A percentile compares a stretch with the other conserved stretches of the same genome.
Conservation (phyloP, 805 yeast genomes). For the Grigorovia jiainica region DNA sequence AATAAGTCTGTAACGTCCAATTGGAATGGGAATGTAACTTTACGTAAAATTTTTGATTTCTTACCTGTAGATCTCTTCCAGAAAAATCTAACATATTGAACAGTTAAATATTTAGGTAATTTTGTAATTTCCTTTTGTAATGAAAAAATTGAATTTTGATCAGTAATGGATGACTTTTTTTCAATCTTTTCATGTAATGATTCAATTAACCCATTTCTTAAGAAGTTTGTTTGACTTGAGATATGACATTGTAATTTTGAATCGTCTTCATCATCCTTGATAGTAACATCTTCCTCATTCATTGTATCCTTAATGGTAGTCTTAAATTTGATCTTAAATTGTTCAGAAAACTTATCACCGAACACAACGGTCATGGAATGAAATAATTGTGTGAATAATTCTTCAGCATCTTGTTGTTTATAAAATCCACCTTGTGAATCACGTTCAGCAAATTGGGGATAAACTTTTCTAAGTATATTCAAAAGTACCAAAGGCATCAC, state of each 20-base stretch:
- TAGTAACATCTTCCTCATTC: conserved; percentile 39
- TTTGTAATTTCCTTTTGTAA: conserved; percentile 52
- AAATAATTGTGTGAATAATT: conserved; percentile 76
- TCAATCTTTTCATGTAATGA: conserved; percentile 70
- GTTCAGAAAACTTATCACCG: conserved; percentile 41
- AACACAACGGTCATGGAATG: conserved; percentile 37
- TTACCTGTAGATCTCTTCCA: conserved; percentile 90
- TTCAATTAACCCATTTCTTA: conserved; percentile 72
- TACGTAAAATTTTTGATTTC: conserved; percentile 88
- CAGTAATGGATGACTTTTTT: conserved; percentile 63
- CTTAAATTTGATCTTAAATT: conserved; percentile 58
- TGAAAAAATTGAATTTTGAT: conserved; percentile 61
- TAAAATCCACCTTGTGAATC: conserved; percentile 54
- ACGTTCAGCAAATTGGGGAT: conserved; percentile 86
- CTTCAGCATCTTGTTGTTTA: conserved; percentile 98
- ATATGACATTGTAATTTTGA: conserved; percentile 84
- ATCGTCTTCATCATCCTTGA: conserved; percentile 44
- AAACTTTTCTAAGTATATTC: conserved; percentile 50
- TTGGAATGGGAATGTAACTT: conserved; percentile 90
- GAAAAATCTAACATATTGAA: conserved; percentile 88
- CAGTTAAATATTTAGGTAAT: conserved; percentile 79
- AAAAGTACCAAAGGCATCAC: conserved; percentile 65
- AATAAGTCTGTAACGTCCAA: conserved; percentile 80
- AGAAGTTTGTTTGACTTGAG: conserved; percentile 71
- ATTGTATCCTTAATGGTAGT: conserved; percentile 54